Evolutionary conservation across 2,329 filamentous ascomycete species (phyloP), one percentile per base, ranked within the genome.

Genomic region (Aspergillus proliferans): DNA sequence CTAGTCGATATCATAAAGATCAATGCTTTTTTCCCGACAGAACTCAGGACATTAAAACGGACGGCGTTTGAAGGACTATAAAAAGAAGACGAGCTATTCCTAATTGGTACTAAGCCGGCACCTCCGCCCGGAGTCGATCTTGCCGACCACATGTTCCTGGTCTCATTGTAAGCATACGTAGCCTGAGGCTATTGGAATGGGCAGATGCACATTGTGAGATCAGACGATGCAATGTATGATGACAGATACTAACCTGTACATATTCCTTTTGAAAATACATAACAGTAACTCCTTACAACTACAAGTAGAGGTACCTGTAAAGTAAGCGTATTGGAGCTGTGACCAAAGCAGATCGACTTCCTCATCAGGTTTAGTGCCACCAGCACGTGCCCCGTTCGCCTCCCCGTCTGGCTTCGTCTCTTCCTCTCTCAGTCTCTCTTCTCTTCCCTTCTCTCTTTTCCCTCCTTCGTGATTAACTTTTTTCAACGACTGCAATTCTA

Each of bases 341-440:
- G 38, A 19, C 18, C 38, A 36, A n/a, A n/a, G 38, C 6, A 19
- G 19, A 40, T 40, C 38, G 18, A 18, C 19, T 40, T 10, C 38
- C 38, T 12, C 7, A 40, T 22, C 9, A 0, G 7, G 38, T 18
- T 21, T 40, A 40, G 38, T 4, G 4, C 10, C 5, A 8, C 10
- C 7, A 21, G n/a, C 45, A 18, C 26, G 19, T 46, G 40, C 42
- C 24, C 49, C n/a, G 18, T 33, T 26, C n/a, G n/a, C 34, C 15
- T 43, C 33, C 36, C 43, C 15, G 19, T 51, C 48, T 48, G 46
- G 22, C 40, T 28, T 47, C 39, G 19, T 44, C 21, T 39, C 38
- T 48, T 39, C 33, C 47, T 43, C 24, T 47, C 40, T 49, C 51
- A 10, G 7, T 49, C 33, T 53, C 28, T 40, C 46, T 49, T 26